A percentile compares a stretch with the other conserved stretches of the same genome.
Evolutionary conservation across 2,329 filamentous ascomycete species (phyloP).

Genomic region (Fusarium odoratissimum): DNA sequence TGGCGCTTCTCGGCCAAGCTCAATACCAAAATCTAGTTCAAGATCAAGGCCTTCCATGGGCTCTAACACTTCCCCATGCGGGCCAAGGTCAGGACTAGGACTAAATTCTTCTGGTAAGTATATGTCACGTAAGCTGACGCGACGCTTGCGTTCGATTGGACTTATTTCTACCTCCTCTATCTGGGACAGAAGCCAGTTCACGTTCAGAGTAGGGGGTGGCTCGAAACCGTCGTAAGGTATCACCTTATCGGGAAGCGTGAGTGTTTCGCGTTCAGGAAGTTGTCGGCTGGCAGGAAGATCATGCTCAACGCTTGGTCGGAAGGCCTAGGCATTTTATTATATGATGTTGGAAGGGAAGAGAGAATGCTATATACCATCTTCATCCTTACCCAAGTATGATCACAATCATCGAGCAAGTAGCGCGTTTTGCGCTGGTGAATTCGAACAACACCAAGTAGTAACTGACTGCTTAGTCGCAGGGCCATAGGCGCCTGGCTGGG

Average conservation of each 20-base stretch:
- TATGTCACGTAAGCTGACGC: conserved; percentile 71
- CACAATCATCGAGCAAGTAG: conserved; percentile 96
- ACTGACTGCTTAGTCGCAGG: conserved; percentile 88
- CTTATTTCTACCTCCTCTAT: conserved; percentile 68
- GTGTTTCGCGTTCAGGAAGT: neutral
- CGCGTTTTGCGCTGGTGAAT: conserved; percentile 98
- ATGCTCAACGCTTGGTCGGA: neutral
- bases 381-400: conserved; percentile 96
- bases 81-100: neutral
- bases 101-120: conserved; percentile 74
- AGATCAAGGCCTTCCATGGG: conserved; percentile 75
- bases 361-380: conserved; percentile 79
- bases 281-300: neutral
- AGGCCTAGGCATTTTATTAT: neutral
- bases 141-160: conserved; percentile 67
- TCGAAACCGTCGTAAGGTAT: neutral
- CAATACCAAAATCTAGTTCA: conserved; percentile 79
- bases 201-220: neutral
- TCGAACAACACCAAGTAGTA: conserved; percentile 92
- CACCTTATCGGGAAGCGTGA: neutral
- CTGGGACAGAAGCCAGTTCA: neutral
- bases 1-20: conserved; percentile 65
- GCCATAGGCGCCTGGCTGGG: conserved; percentile 94
- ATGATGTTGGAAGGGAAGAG: neutral
- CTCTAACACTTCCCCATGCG: conserved; percentile 53